Base-by-base conservation (phyloP, 441 rosid species). In the Jatropha podagrica region DNA sequence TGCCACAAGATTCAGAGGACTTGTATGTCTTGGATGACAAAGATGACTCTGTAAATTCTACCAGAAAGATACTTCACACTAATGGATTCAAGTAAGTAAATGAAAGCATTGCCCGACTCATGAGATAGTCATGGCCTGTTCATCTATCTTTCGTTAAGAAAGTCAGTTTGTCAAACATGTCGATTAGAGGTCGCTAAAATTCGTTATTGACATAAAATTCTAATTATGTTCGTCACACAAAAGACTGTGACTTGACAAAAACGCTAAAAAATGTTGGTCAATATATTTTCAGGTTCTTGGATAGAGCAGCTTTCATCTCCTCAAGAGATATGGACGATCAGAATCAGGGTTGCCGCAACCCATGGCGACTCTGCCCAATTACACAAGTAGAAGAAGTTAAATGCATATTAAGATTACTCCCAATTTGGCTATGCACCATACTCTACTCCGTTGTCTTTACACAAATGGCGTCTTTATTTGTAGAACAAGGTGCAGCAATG, bases 401-500 rank as follows among this genome's bases (percentile, higher is more conserved):
- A 83, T 94, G 98, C 85, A 86, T 96, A 64, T 84, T 96, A 23
- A 90, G 95, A 80, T 80, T 94, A 37, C 80, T 96, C 48, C 98
- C 99, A 4, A 92, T 96, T 49, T 96, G 99, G 99, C 89, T 96
- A 56, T 96, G 99, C 86, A 94, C 99, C 76, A 93, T 96, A 61
- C 69, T 94, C 67, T 96, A 94, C 88, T 96, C 99, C 0, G 99
- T 96, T 0, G 98, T 91, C 70, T 94, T 94, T 83, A 96, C 98
- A 6, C 99, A 96, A 79, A 96, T 96, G 99, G 98, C 98, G 15
- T 96, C 99, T 46, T 86, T 96, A 14, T 96, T 96, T 63, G 98
- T 96, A 12, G 99, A 91, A 82, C 98, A 96, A 90, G 99, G 99
- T 1, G 99, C 96, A 68, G 98, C 94, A 13, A 96, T 96, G 99